A percentile compares a stretch with the other conserved stretches of the same genome.
Evolutionary conservation across 805 yeast genomes (phyloP).

Genomic region (Hanseniaspora clermontiae): DNA sequence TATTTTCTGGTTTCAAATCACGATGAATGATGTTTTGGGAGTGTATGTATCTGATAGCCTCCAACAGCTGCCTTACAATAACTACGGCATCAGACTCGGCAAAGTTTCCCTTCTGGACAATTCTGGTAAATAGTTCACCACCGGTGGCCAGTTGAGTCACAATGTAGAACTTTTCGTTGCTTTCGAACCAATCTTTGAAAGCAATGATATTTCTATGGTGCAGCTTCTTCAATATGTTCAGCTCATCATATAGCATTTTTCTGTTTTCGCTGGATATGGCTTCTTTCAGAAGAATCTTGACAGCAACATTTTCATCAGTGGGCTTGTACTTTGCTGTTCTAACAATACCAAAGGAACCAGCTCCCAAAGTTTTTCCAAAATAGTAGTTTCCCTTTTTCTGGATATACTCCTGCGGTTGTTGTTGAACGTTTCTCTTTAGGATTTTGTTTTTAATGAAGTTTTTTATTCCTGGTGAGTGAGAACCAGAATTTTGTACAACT

Average conservation of each 20-base stretch:
- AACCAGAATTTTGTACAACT: neutral
- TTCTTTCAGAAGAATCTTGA: constrained; percentile 77
- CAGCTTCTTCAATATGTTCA: constrained; percentile 52
- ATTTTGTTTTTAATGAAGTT: constrained; percentile 1
- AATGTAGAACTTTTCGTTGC: constrained; percentile 79
- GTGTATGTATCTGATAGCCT: constrained; percentile 73
- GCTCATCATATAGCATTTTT: constrained; percentile 65
- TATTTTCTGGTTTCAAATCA: constrained; percentile 88
- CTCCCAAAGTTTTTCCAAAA: constrained; percentile 78
- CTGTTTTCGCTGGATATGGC: constrained; percentile 51
- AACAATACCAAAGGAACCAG: constrained; percentile 91
- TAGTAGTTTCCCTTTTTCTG: constrained; percentile 52
- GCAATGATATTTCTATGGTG: constrained; percentile 80
- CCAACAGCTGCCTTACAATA: constrained; percentile 59
- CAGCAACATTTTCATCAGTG: constrained; percentile 64
- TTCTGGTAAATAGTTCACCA: constrained; percentile 86
- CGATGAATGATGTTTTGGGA: constrained; percentile 71
- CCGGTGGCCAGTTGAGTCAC: constrained; percentile 93
- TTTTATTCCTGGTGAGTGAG: neutral
- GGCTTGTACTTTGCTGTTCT: constrained; percentile 49
- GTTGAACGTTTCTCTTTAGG: constrained; percentile 29
- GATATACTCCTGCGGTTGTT: constrained; percentile 40
- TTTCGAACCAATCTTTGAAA: constrained; percentile 85
- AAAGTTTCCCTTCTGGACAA: constrained; percentile 65
- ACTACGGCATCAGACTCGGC: constrained; percentile 79